Conservation (phyloP, 2,329 filamentous ascomycete genomes). For the Colletotrichum sp. region DNA sequence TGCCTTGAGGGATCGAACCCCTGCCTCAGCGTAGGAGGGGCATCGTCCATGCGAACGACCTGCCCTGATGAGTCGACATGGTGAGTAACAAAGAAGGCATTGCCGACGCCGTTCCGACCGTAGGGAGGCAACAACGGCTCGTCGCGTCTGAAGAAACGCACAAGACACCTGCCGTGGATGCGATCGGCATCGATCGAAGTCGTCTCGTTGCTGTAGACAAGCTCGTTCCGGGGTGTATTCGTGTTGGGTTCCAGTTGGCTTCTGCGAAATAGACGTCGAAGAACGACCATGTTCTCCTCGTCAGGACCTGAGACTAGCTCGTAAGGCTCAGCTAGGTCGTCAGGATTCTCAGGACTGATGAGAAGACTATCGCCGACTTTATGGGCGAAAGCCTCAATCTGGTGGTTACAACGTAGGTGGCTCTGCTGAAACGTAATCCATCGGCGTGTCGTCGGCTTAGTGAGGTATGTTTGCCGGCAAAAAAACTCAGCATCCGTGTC, state of each 20-base stretch:
- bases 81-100: slow-evolving; percentile 68
- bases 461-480: slow-evolving; percentile 77
- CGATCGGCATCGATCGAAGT: slow-evolving; percentile 37
- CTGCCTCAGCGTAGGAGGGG: slow-evolving; percentile 45
- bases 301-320: slow-evolving; percentile 50
- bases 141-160: slow-evolving; percentile 57
- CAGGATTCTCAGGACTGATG: slow-evolving; percentile 32
- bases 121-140: slow-evolving; percentile 67
- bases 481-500: slow-evolving; percentile 61
- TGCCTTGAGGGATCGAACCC: slow-evolving; percentile 54
- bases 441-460: slow-evolving; percentile 57
- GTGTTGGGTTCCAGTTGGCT: slow-evolving; percentile 37
- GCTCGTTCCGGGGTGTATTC: slow-evolving; percentile 56
- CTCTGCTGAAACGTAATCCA: slow-evolving; percentile 63
- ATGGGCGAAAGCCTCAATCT: slow-evolving; percentile 36
- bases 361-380: slow-evolving; percentile 66
- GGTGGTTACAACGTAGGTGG: slow-evolving; percentile 61
- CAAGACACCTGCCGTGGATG: slow-evolving; percentile 62
- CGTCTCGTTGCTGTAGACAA: slow-evolving; percentile 59
- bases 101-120: slow-evolving; percentile 66
- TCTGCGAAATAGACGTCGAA: slow-evolving; percentile 62
- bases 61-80: slow-evolving; percentile 7
- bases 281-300: slow-evolving; percentile 35
- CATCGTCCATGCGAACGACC: background rate
- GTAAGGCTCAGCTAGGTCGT: slow-evolving; percentile 60